phyloP scores from a whole-genome alignment of 495 filamentous ascomycete species.

The Xylaria flabelliformis region DNA sequence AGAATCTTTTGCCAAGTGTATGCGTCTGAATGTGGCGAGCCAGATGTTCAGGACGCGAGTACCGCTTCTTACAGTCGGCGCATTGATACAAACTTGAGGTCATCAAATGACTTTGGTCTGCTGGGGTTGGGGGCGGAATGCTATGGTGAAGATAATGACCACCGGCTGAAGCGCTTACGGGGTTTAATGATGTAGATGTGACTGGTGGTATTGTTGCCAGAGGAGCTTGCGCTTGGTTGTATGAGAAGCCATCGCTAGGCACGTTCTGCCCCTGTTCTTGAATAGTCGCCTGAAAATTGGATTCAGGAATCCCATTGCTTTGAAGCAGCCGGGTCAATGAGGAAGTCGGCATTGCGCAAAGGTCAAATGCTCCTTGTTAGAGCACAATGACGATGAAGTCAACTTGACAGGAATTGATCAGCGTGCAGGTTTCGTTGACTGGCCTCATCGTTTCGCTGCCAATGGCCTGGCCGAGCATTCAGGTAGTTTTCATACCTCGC shows the following conservation, averaged over 20 bases:
- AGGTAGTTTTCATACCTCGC: neutral
- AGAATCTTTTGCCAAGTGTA: constrained; percentile 62
- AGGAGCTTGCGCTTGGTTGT: constrained; percentile 10
- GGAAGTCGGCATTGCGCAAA: constrained; percentile 18
- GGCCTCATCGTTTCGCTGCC: constrained; percentile 13
- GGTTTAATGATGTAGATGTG: constrained; percentile 33
- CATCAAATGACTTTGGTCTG: constrained; percentile 35
- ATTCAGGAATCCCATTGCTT: constrained; percentile 8
- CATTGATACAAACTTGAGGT: constrained; percentile 57
- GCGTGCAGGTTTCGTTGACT: neutral
- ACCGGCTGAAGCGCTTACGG: neutral
- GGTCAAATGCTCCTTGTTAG: neutral
- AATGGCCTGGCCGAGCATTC: constrained; percentile 18
- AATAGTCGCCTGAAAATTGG: neutral
- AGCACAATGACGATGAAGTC: neutral
- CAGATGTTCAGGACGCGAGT: constrained; percentile 63
- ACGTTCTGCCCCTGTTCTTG: constrained; percentile 12
- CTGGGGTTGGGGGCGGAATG: constrained; percentile 15
- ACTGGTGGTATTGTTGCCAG: constrained; percentile 29
- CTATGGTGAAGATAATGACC: neutral
- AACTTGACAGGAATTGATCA: neutral
- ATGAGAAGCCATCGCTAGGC: constrained; percentile 2
- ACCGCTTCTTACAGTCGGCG: constrained; percentile 59
- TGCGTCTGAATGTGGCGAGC: constrained; percentile 65
- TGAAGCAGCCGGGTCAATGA: constrained; percentile 25